Evolutionary conservation across 139 green algal species (phyloP), one percentile per base, ranked within the genome.

Genomic region (Chlorella sp.): DNA sequence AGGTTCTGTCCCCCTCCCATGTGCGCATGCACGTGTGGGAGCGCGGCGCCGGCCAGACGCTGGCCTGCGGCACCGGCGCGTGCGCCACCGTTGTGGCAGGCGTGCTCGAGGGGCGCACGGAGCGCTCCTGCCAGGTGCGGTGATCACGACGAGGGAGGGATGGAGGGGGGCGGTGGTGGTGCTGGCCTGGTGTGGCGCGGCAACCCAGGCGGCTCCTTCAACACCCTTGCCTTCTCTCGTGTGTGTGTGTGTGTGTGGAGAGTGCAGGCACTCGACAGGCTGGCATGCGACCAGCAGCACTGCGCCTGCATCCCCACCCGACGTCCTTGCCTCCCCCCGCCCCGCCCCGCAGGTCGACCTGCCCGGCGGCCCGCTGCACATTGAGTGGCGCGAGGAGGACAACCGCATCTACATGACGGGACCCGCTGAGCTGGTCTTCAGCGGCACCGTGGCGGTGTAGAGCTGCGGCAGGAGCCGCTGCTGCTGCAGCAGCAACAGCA

Each of bases 331-430:
- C 21, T 28, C 7, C 11, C 64, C 64, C 64, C 5, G 21, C 64
- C 64, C 21, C 64, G 21, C 64, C 64, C 21, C 64, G 21, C 90
- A 93, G 90, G 98, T 99, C 42, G 97, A 99, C 87, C 91, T 99
- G 89, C 98, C 98, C 2, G 98, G 98, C 0, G 98, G 98, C 5
- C 97, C 97, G 24, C 95, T 99, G 91, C 89, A 97, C 48, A 99
- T 99, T 86, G 96, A 99, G 89, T 99, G 98, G 98, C 81, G 94
- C 37, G 95, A 98, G 85, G 37, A n/a, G 0, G 95, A 99, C 93
- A 97, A 98, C 92, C 95, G 95, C 82, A 89, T 99, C 61, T 99
- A 98, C 94, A 99, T 99, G 98, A 99, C 98, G 28, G 98, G 98
- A 3, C 97, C 98, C 3, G 98, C 97, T 3, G 95, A 99, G 92